phyloP scores from a whole-genome alignment of 2,329 filamentous ascomycete genomes.

The Simplicillium aogashimaense region DNA sequence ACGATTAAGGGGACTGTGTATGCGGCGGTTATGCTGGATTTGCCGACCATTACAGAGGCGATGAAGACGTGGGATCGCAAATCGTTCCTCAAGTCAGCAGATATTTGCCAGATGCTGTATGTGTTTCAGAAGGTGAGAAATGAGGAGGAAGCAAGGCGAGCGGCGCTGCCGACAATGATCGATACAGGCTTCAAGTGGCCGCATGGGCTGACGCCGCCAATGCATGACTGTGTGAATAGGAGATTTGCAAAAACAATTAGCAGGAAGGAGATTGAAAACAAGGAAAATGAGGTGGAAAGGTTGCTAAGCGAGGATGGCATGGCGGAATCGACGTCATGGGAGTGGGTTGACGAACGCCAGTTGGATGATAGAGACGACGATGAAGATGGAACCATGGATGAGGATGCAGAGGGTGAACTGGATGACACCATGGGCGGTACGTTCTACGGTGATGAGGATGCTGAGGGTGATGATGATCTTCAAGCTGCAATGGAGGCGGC shows the following conservation, averaged over 20 bases:
- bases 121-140: constrained; percentile 59
- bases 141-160: constrained; percentile 56
- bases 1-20: constrained; percentile 61
- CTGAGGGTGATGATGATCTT: constrained; percentile 38
- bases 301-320: constrained; percentile 61
- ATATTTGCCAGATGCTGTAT: constrained; percentile 82
- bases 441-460: constrained; percentile 27
- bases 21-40: constrained; percentile 69
- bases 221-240: constrained; percentile 75
- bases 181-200: constrained; percentile 64
- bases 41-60: constrained; percentile 79
- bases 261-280: constrained; percentile 74
- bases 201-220: constrained; percentile 78
- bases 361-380: constrained; percentile 30
- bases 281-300: constrained; percentile 69
- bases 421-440: constrained; percentile 25
- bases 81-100: constrained; percentile 78
- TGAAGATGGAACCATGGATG: constrained; percentile 35
- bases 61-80: constrained; percentile 93
- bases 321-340: constrained; percentile 49
- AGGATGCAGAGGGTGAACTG: constrained; percentile 55
- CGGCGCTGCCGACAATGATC: constrained; percentile 62
- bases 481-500: constrained; percentile 40
- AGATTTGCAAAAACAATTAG: constrained; percentile 77
- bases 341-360: constrained; percentile 49